A percentile compares a stretch with the other conserved stretches of the same genome.
These are phyloP conservation scores for Grosmannia huntii DNA, from an alignment of 2,329 filamentous ascomycete species.

Conservation along the genomic window DNA sequence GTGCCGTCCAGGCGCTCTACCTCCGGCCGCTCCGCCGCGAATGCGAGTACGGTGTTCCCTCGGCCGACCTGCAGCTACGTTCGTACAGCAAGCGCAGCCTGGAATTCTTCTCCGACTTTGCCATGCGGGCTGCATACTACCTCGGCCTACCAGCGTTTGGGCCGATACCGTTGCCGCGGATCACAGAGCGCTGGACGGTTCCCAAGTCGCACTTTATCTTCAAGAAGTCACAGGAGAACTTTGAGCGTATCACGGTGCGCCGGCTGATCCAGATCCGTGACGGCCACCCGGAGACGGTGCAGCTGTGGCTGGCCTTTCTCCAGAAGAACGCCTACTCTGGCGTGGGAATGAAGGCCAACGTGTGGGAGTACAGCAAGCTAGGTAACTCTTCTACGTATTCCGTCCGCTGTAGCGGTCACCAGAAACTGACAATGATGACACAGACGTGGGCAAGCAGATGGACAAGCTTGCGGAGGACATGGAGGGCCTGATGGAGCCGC, in stretches of 20 bases:
- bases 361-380: constrained; percentile 74
- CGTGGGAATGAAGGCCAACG: constrained; percentile 98
- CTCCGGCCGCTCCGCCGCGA: constrained; percentile 69
- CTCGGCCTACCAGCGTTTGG: constrained; percentile 75
- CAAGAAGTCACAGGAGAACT: constrained; percentile 98
- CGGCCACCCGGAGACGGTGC: constrained; percentile 75
- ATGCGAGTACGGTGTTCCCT: constrained; percentile 63
- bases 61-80: constrained; percentile 83
- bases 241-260: constrained; percentile 78
- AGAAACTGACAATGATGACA: background rate
- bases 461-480: constrained; percentile 32
- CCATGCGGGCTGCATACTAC: constrained; percentile 88
- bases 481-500: constrained; percentile 29
- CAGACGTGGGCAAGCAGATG: constrained; percentile 40
- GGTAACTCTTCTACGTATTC: constrained; percentile 31
- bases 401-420: background rate
- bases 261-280: constrained; percentile 87
- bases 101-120: constrained; percentile 91
- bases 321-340: constrained; percentile 88
- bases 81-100: constrained; percentile 84
- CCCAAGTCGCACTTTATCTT: constrained; percentile 80
- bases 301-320: constrained; percentile 85
- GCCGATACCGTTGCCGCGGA: constrained; percentile 72
- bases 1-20: constrained; percentile 75
- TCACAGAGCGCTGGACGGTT: constrained; percentile 89